These are phyloP conservation scores for Neurospora sp. DNA, from an alignment of 495 filamentous ascomycete genomes.

Conservation along the genomic window DNA sequence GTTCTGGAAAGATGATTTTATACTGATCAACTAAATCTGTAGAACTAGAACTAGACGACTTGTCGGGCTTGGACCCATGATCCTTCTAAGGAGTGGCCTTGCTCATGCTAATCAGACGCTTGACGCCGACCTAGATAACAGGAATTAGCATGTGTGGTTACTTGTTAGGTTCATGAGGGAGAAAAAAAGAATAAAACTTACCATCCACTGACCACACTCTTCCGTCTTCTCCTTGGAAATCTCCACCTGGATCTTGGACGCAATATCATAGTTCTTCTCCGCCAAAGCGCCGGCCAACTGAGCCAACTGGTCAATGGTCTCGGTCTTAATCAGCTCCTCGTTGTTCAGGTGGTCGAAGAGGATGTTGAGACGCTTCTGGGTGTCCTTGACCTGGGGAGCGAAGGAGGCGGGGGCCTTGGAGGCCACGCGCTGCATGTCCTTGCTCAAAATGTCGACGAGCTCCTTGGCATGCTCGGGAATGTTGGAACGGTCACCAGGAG, in stretches of 20 bases:
- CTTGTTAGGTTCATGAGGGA: background rate
- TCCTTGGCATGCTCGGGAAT: conserved; percentile 67
- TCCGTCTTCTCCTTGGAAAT: conserved; percentile 73
- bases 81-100: conserved; percentile 50
- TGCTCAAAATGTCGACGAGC: conserved; percentile 69
- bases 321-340: conserved; percentile 72
- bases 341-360: conserved; percentile 97
- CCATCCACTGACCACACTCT: conserved; percentile 94
- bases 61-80: background rate
- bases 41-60: background rate
- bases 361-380: conserved; percentile 80
- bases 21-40: background rate
- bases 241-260: conserved; percentile 64
- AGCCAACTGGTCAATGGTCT: conserved; percentile 57
- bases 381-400: conserved; percentile 79
- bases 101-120: conserved; percentile 87
- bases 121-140: conserved; percentile 66
- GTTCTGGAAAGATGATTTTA: background rate
- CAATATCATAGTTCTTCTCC: conserved; percentile 64
- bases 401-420: conserved; percentile 70
- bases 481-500: conserved; percentile 81
- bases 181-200: conserved; percentile 25
- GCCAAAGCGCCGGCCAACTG: conserved; percentile 60
- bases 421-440: conserved; percentile 83
- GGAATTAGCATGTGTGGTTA: conserved; percentile 1